Conservation (phyloP, 441 rosid genomes). For the Croton laevigatus region DNA sequence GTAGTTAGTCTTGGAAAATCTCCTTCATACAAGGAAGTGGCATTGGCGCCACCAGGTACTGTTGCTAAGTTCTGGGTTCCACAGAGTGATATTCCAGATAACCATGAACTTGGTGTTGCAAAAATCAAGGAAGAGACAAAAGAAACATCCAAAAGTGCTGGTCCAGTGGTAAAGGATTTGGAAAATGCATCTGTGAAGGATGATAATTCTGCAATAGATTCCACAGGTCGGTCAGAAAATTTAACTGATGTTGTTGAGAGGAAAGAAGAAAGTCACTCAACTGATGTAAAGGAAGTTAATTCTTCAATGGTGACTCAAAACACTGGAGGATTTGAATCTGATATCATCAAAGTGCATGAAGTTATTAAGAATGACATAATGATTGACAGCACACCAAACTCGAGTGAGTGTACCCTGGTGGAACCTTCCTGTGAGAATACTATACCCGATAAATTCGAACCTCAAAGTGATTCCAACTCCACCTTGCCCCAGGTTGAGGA, state of each 20-base stretch:
- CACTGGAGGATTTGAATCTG: slow-evolving; percentile 34
- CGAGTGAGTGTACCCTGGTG: slow-evolving; percentile 41
- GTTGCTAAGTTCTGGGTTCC: slow-evolving; percentile 59
- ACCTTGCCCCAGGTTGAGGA: slow-evolving; percentile 40
- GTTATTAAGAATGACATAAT: slow-evolving; percentile 34
- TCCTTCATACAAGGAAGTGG: slow-evolving; percentile 97
- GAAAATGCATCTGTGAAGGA: slow-evolving; percentile 33
- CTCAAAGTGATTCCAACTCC: slow-evolving; percentile 30
- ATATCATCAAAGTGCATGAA: slow-evolving; percentile 37
- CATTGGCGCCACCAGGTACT: slow-evolving; percentile 92
- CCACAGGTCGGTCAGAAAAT: slow-evolving; percentile 25
- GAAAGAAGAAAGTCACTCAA: slow-evolving; percentile 39
- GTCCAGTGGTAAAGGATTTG: slow-evolving; percentile 24
- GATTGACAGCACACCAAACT: slow-evolving; percentile 35
- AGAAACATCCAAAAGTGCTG: slow-evolving; percentile 38
- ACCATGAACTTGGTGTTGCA: slow-evolving; percentile 34
- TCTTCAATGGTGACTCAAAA: slow-evolving; percentile 31
- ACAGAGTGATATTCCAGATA: slow-evolving; percentile 43
- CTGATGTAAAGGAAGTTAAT: slow-evolving; percentile 36
- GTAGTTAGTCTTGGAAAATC: slow-evolving; percentile 77
- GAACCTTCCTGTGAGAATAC: slow-evolving; percentile 37
- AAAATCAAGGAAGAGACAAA: slow-evolving; percentile 39
- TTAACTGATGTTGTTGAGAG: slow-evolving; percentile 35
- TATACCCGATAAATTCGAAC: slow-evolving; percentile 31
- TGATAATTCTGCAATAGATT: slow-evolving; percentile 30